Conservation (phyloP, 192 early-diverging fungal species). For the Phycomyces blakesleeanus region DNA sequence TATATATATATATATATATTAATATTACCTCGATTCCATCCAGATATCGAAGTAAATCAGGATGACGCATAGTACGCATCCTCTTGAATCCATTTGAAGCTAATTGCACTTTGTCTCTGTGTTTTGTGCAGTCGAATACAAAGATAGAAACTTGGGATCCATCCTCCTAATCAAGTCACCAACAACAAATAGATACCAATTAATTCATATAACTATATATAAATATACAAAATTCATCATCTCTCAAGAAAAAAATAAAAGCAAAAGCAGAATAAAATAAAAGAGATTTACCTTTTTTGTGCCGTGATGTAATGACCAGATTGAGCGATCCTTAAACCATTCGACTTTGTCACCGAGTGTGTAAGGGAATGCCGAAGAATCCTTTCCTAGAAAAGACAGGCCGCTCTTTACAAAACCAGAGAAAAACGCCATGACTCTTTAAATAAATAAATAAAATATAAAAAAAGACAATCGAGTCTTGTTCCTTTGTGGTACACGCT, state of each 20-base stretch:
- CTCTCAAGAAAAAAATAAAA: no score
- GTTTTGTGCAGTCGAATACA: conserved; percentile 68
- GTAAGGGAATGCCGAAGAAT: conserved; percentile 62
- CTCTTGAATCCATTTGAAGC: conserved; percentile 86
- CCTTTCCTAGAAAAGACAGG: conserved; percentile 51
- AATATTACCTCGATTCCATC: conserved; percentile 86
- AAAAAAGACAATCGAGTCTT: not conserved
- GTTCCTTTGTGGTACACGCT: not conserved
- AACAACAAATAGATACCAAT: not conserved
- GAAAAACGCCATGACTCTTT: conserved; percentile 36
- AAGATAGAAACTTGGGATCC: conserved; percentile 74
- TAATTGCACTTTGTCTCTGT: conserved; percentile 69
- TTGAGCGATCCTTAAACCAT: conserved; percentile 49
- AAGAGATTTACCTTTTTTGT: conserved; percentile 55
- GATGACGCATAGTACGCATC: conserved; percentile 87
- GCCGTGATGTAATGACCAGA: conserved; percentile 65
- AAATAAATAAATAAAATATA: no score
- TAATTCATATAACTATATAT: not conserved
- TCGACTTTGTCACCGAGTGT: conserved; percentile 63
- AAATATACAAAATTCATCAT: no score
- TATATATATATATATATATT: no score
- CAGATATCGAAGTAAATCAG: conserved; percentile 77
- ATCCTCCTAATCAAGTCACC: conserved; percentile 66
- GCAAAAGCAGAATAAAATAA: no score
- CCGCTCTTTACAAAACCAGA: conserved; percentile 38